Evolutionary conservation across 768 basidiomycete species (phyloP).

Genomic region (Cystobasidium ongulense): DNA sequence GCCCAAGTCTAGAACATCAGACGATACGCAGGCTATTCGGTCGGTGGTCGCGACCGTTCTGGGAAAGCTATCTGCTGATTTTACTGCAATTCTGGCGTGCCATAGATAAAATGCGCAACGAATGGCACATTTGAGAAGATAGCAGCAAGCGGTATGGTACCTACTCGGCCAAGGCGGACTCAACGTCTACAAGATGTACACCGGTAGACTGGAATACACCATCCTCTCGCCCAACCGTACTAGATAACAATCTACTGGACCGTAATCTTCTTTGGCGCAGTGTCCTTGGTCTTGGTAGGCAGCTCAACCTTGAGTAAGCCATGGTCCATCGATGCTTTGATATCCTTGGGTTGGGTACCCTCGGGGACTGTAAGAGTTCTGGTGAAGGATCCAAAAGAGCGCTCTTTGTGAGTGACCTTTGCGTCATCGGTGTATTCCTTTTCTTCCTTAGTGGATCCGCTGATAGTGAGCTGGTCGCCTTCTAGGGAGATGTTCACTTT

Average conservation of each 20-base stretch:
- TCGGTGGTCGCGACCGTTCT: too few relatives aligned
- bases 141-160: too few relatives aligned
- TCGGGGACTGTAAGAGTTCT: background rate
- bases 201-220: too few relatives aligned
- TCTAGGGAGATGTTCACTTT: conserved; percentile 6
- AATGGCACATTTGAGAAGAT: too few relatives aligned
- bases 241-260: too few relatives aligned
- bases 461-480: background rate
- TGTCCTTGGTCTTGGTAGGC: background rate
- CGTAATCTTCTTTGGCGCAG: background rate
- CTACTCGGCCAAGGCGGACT: too few relatives aligned
- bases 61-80: too few relatives aligned
- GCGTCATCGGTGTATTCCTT: background rate
- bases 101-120: too few relatives aligned
- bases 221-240: too few relatives aligned
- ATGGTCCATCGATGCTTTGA: conserved; percentile 4
- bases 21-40: background rate
- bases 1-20: background rate
- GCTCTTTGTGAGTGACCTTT: background rate
- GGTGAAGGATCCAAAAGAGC: background rate
- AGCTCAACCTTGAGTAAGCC: conserved; percentile 6
- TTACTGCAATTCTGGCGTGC: too few relatives aligned
- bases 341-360: background rate
- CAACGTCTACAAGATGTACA: too few relatives aligned
- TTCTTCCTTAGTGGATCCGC: background rate